phyloP scores from a whole-genome alignment of 1,284 basidiomycete species.

The Ganoderma meredithae region DNA sequence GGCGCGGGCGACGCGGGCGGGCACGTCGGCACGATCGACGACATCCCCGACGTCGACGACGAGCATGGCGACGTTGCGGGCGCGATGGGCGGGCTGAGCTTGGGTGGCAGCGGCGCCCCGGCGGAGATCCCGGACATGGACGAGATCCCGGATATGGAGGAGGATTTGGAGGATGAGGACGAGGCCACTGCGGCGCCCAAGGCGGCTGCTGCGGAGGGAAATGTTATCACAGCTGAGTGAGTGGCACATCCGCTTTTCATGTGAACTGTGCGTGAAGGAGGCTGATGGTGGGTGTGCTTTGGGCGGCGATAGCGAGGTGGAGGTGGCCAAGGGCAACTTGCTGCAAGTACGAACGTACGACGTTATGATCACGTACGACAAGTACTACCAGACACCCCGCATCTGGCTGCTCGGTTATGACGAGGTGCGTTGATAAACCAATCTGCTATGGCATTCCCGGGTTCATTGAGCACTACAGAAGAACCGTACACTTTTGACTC shows the following conservation, averaged over 20 bases:
- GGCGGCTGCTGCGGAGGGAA: conserved; percentile 39
- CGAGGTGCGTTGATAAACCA: conserved; percentile 63
- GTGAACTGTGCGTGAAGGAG: neutral
- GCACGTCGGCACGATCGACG: conserved; percentile 72
- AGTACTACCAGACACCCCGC: conserved; percentile 96
- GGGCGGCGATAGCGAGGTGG: conserved; percentile 53
- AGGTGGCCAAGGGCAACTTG: conserved; percentile 81
- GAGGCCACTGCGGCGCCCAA: conserved; percentile 85
- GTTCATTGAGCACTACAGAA: conserved; percentile 40
- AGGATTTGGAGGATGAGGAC: conserved; percentile 51
- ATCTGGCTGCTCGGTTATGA: conserved; percentile 97
- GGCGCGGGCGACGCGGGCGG: conserved; percentile 53
- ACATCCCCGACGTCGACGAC: conserved; percentile 93
- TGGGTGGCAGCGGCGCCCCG: conserved; percentile 62
- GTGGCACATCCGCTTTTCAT: conserved; percentile 19
- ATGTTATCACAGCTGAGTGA: conserved; percentile 37
- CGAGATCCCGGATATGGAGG: conserved; percentile 49
- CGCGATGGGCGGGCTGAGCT: conserved; percentile 64
- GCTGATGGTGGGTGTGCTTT: conserved; percentile 1
- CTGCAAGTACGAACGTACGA: conserved; percentile 98
- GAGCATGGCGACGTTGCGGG: conserved; percentile 87
- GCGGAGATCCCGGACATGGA: conserved; percentile 50
- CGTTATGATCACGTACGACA: conserved; percentile 99
- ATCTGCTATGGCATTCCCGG: neutral
- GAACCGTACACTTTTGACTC: conserved; percentile 88